A percentile compares a stretch with the other conserved stretches of the same genome.
Evolutionary conservation across 208 protist genomes (phyloP).

Genomic region (Trichomonas tenax): DNA sequence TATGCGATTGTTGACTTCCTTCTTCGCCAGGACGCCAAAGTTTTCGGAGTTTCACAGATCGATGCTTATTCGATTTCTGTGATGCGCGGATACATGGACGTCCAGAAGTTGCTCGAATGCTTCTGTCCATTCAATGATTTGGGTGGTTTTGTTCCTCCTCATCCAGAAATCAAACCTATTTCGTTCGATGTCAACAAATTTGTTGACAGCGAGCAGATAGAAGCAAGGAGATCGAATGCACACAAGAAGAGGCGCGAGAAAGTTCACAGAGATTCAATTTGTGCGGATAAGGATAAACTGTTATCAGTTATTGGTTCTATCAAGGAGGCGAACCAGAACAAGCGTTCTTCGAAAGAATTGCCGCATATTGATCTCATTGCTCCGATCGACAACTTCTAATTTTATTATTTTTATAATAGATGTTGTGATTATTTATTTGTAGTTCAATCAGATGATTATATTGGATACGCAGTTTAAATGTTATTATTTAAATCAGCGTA

Average conservation of each 20-base stretch:
- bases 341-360: neutral
- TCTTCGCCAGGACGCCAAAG: neutral
- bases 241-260: neutral
- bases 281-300: neutral
- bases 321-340: neutral
- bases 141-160: neutral
- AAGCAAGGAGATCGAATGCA: neutral
- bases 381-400: too few relatives aligned
- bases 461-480: too few relatives aligned
- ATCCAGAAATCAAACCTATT: neutral
- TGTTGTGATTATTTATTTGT: too few relatives aligned
- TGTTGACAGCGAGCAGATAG: neutral
- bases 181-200: neutral
- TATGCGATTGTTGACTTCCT: neutral
- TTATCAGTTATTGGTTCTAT: neutral
- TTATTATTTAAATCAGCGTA: too few relatives aligned
- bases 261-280: neutral
- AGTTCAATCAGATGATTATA: too few relatives aligned
- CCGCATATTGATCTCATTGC: neutral
- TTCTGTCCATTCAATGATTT: neutral
- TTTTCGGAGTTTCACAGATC: neutral
- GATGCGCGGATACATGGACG: neutral
- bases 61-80: neutral
- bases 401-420: too few relatives aligned
- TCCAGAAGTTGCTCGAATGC: neutral